Conservation (phyloP, 352 stramenopile species). For the Phytopythium delawarense region DNA sequence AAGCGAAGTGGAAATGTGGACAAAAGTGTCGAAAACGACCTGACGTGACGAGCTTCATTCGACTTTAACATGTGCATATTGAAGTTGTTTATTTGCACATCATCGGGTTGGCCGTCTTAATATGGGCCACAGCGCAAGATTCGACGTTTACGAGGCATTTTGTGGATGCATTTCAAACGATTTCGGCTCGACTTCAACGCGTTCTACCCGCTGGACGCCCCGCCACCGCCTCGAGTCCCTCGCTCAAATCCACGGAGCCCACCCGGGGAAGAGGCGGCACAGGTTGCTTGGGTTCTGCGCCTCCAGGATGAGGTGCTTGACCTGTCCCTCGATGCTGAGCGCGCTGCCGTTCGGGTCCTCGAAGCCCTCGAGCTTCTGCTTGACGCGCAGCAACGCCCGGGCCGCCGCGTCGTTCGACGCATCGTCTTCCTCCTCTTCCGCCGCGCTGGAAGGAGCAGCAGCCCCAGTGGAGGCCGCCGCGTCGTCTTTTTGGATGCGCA, state of each 20-base stretch:
- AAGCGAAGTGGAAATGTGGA: no score
- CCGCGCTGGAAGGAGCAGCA: constrained; percentile 5
- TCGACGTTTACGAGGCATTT: background rate
- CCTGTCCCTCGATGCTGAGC: constrained; percentile 97
- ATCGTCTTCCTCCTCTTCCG: constrained; percentile 14
- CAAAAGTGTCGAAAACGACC: no score
- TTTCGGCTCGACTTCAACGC: background rate
- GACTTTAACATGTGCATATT: background rate
- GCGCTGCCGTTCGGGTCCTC: constrained; percentile 96
- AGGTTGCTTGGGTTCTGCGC: constrained; percentile 96
- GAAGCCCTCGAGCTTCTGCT: constrained; percentile 98
- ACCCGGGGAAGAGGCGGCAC: constrained; percentile 94
- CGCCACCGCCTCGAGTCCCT: no score
- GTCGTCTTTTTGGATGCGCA: constrained; percentile 75
- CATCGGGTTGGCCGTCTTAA: background rate
- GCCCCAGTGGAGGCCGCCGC: constrained; percentile 9
- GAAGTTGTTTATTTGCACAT: background rate
- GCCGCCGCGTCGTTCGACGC: constrained; percentile 84
- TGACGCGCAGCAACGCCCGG: constrained; percentile 93
- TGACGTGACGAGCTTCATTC: background rate
- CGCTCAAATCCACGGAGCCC: constrained; percentile 92
- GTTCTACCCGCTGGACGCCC: background rate
- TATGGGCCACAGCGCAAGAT: background rate
- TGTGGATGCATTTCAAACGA: background rate
- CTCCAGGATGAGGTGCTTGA: constrained; percentile 97